Evolutionary conservation across 192 early-diverging fungal species (phyloP).

Genomic region (Coemansia sp.): DNA sequence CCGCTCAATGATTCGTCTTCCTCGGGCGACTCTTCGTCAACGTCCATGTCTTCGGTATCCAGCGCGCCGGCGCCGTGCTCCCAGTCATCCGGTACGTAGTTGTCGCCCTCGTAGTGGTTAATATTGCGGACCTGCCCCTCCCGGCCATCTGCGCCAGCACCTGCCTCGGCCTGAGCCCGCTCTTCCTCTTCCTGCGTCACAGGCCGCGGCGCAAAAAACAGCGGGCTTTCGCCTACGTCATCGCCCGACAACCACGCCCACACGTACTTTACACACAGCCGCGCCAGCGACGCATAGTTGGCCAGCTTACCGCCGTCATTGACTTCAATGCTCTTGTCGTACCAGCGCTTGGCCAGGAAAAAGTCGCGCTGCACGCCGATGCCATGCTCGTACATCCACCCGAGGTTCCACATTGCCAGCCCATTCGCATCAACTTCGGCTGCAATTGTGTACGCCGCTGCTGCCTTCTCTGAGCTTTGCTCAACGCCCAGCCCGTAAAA

Average conservation of each 20-base stretch:
- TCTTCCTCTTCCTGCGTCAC: conserved; percentile 16
- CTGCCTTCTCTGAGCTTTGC: conserved; percentile 71
- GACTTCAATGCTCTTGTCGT: conserved; percentile 75
- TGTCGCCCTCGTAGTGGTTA: not conserved
- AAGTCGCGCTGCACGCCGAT: conserved; percentile 88
- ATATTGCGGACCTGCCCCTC: not conserved
- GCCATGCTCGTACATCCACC: conserved; percentile 95
- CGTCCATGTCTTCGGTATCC: conserved; percentile 6
- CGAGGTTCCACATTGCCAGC: conserved; percentile 95
- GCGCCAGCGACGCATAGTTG: conserved; percentile 69
- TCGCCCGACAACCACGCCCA: conserved; percentile 64
- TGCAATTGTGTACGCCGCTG: conserved; percentile 79
- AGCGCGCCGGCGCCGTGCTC: conserved; percentile 11
- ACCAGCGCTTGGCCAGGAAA: conserved; percentile 89
- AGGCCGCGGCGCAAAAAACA: conserved; percentile 50
- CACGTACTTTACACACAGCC: conserved; percentile 65
- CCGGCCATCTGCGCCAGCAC: conserved; percentile 1
- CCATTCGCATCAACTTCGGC: conserved; percentile 72
- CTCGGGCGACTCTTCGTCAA: conserved; percentile 3
- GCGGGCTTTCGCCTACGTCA: conserved; percentile 55
- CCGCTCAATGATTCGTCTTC: conserved; percentile 23
- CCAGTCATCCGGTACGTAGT: conserved; percentile 13
- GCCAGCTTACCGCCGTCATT: conserved; percentile 82
- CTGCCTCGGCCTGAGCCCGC: conserved; percentile 22
- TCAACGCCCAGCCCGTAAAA: conserved; percentile 76